Evolutionary conservation across 208 protist species (phyloP).

Genomic region (Crithidia brevicula): DNA sequence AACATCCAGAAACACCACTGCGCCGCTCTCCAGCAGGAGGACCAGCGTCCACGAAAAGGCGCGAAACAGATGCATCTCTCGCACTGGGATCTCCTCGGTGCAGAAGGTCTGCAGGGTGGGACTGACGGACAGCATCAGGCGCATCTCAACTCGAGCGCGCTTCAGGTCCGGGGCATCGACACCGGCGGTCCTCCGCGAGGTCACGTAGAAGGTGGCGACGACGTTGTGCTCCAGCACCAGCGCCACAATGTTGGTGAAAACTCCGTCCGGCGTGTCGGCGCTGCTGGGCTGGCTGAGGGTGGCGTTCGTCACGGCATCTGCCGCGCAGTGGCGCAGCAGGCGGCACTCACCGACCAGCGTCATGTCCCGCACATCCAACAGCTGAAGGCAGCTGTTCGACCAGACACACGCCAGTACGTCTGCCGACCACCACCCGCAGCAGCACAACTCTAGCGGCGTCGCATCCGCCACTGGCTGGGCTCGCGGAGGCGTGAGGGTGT

Average conservation of each 20-base stretch:
- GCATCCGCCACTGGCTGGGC: background rate
- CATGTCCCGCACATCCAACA: conserved; percentile 17
- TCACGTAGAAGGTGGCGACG: conserved; percentile 46
- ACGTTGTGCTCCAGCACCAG: conserved; percentile 56
- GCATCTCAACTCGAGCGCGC: conserved; percentile 14
- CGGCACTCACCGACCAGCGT: conserved; percentile 14
- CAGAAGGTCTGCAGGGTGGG: conserved; percentile 38
- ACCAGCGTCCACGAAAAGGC: conserved; percentile 55
- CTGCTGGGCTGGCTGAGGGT: conserved; percentile 14
- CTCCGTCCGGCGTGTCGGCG: background rate
- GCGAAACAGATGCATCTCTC: conserved; percentile 52
- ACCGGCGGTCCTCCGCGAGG: background rate
- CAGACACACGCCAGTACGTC: conserved; percentile 51
- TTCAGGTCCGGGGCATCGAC: conserved; percentile 4
- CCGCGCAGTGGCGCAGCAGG: conserved; percentile 25
- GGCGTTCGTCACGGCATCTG: conserved; percentile 25
- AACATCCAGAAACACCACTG: conserved; percentile 67
- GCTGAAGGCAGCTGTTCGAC: conserved; percentile 57
- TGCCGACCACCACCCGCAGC: conserved; percentile 52
- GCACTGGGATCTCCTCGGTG: conserved; percentile 62
- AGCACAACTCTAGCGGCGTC: conserved; percentile 21
- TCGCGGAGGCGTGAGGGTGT: conserved; percentile 22
- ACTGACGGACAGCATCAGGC: conserved; percentile 2
- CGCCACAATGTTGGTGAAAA: conserved; percentile 36
- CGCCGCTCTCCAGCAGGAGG: conserved; percentile 74